Conservation (phyloP, 306 rosid genomes). For the Begonia peltatifolia region DNA sequence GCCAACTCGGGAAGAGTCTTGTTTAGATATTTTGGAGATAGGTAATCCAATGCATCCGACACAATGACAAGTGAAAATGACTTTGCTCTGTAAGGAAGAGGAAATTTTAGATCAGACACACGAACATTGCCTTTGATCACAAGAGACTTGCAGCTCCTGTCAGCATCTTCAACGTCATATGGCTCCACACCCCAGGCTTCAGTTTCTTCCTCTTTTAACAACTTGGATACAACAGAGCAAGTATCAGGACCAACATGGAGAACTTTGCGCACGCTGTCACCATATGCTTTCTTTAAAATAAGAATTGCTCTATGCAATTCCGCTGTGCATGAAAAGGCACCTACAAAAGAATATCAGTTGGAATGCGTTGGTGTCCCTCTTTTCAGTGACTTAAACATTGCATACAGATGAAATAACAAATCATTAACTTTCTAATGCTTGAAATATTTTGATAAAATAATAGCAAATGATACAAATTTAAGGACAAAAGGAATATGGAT, state of each 20-base stretch:
- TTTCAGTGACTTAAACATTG: not conserved
- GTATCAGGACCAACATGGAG: constrained; percentile 86
- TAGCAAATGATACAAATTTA: too few species aligned
- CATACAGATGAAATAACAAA: not conserved
- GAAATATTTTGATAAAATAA: too few species aligned
- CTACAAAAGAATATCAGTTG: constrained; percentile 14
- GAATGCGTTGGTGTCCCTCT: not conserved
- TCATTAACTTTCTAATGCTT: too few species aligned
- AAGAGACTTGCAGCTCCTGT: constrained; percentile 55
- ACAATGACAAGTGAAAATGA: constrained; percentile 75
- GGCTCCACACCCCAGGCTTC: constrained; percentile 96
- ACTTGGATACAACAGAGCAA: constrained; percentile 62
- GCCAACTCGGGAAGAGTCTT: constrained; percentile 79
- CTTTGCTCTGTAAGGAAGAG: constrained; percentile 67
- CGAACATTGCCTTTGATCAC: constrained; percentile 67
- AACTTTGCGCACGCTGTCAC: constrained; percentile 56
- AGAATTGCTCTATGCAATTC: constrained; percentile 68
- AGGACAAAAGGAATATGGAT: too few species aligned
- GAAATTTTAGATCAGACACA: constrained; percentile 71
- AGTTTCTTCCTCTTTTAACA: constrained; percentile 55
- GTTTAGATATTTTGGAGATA: constrained; percentile 78
- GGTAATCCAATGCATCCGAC: constrained; percentile 82
- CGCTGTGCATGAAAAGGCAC: constrained; percentile 60
- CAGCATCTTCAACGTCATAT: constrained; percentile 74
- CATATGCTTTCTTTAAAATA: constrained; percentile 52